These are phyloP conservation scores for Pseudogymnoascus sp. DNA, from an alignment of 2,329 filamentous ascomycete species.

Conservation along the genomic window DNA sequence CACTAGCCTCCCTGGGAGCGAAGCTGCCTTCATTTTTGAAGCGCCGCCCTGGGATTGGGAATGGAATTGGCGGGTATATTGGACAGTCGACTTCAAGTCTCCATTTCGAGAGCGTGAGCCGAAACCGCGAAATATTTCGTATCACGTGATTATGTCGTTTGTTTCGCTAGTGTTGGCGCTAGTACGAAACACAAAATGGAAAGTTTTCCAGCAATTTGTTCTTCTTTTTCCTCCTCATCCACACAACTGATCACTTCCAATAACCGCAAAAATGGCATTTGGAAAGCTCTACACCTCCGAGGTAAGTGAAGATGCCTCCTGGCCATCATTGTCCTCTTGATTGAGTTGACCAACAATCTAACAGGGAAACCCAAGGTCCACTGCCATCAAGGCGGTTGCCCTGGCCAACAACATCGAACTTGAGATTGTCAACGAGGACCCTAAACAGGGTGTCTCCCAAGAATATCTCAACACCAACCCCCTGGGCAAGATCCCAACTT, in stretches of 20 bases:
- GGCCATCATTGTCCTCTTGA: conserved; percentile 21
- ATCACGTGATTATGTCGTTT: background rate
- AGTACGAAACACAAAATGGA: conserved; percentile 5
- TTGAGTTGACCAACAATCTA: conserved; percentile 18
- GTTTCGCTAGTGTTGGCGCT: conserved; percentile 3
- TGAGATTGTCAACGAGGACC: conserved; percentile 69
- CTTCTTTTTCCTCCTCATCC: conserved; percentile 8
- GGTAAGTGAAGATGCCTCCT: conserved; percentile 44
- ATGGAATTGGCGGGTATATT: conserved; percentile 8
- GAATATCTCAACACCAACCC: conserved; percentile 83
- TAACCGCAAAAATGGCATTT: conserved; percentile 68
- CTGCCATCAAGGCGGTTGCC: conserved; percentile 81
- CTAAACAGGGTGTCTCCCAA: conserved; percentile 53
- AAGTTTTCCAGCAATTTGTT: conserved; percentile 6
- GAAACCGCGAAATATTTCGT: conserved; percentile 8
- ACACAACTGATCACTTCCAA: conserved; percentile 6
- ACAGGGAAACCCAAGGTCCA: conserved; percentile 83
- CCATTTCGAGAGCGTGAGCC: background rate
- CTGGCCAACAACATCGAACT: conserved; percentile 96
- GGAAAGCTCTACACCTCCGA: conserved; percentile 89
- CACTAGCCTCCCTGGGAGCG: conserved; percentile 23
- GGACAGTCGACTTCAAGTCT: background rate
- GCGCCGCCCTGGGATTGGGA: conserved; percentile 7
- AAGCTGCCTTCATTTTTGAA: conserved; percentile 27
- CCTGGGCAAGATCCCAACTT: conserved; percentile 87